These are phyloP conservation scores for Chlamydomonas sp. DNA, from an alignment of 139 green algal genomes.

Conservation along the genomic window DNA sequence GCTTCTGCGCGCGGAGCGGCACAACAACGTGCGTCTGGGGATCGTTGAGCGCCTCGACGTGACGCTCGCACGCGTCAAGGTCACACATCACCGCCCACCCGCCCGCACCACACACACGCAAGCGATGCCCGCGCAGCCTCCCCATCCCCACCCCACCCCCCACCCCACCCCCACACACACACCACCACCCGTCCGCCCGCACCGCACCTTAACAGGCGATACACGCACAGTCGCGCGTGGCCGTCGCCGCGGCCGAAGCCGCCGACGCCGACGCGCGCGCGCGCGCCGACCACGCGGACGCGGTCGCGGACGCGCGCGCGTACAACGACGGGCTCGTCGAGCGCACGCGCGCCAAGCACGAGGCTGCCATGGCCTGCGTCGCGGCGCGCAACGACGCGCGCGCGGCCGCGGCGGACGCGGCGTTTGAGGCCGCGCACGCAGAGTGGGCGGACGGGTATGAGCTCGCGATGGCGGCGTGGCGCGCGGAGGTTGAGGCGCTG, in stretches of 20 bases:
- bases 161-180: too few relatives aligned
- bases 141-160: too few relatives aligned
- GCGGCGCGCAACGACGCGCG: conserved; percentile 23
- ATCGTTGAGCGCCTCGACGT: conserved; percentile 32
- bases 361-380: conserved; percentile 2
- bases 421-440: conserved; percentile 17
- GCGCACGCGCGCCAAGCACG: conserved; percentile 8
- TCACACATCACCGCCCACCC: too few relatives aligned
- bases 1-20: conserved; percentile 30
- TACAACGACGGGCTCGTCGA: conserved; percentile 16
- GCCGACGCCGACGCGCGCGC: background rate
- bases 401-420: conserved; percentile 13
- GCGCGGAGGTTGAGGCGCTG: background rate
- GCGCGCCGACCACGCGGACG: conserved; percentile 5
- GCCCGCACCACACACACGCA: too few relatives aligned
- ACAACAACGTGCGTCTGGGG: conserved; percentile 28
- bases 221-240: conserved; percentile 24
- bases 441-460: conserved; percentile 13
- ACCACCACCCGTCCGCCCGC: too few relatives aligned
- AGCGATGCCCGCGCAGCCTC: background rate
- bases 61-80: conserved; percentile 32
- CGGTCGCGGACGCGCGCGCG: background rate
- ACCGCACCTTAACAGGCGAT: conserved; percentile 13
- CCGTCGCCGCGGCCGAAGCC: background rate
- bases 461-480: background rate